These are phyloP conservation scores for Pleoardoris graminearum DNA, from an alignment of 2,329 filamentous ascomycete species.

Conservation along the genomic window DNA sequence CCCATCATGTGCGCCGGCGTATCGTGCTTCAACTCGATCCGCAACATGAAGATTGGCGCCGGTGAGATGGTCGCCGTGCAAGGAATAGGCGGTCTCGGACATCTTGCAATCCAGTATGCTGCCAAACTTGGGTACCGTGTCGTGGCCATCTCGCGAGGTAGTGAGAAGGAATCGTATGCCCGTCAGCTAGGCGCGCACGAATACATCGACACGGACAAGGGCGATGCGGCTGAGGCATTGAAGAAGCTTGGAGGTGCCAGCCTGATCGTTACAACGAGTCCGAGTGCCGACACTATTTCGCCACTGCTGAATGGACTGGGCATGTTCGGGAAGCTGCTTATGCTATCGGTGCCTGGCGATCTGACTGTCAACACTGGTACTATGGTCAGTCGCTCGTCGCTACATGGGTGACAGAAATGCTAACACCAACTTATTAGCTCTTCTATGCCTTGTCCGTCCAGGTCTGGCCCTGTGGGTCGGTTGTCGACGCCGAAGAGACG, in stretches of 20 bases:
- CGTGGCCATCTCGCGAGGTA: slow-evolving; percentile 51
- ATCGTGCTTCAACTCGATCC: slow-evolving; percentile 52
- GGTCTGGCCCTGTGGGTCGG: slow-evolving; percentile 54
- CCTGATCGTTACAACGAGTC: slow-evolving; percentile 62
- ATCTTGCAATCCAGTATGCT: slow-evolving; percentile 54
- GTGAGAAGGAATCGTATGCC: slow-evolving; percentile 54
- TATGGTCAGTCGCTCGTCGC: slow-evolving; percentile 36
- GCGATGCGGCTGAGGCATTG: slow-evolving; percentile 52
- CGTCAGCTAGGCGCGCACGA: slow-evolving; percentile 56
- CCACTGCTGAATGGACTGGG: slow-evolving; percentile 56
- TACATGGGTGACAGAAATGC: not conserved
- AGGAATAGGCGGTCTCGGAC: slow-evolving; percentile 53
- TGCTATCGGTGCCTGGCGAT: slow-evolving; percentile 36
- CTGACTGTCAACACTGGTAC: slow-evolving; percentile 41
- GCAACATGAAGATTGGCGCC: slow-evolving; percentile 46
- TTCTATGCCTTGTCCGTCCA: slow-evolving; percentile 48
- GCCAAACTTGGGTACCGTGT: slow-evolving; percentile 52
- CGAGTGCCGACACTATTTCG: slow-evolving; percentile 56
- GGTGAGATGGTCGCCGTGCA: slow-evolving; percentile 52
- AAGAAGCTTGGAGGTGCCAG: slow-evolving; percentile 60
- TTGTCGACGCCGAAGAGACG: slow-evolving; percentile 52
- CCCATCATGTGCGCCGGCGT: slow-evolving; percentile 49
- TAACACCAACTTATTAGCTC: not conserved
- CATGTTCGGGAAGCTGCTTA: slow-evolving; percentile 44
- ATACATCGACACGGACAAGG: slow-evolving; percentile 54